Conservation (phyloP, 2,329 filamentous ascomycete species). For the Chaetomiaceae sp. region DNA sequence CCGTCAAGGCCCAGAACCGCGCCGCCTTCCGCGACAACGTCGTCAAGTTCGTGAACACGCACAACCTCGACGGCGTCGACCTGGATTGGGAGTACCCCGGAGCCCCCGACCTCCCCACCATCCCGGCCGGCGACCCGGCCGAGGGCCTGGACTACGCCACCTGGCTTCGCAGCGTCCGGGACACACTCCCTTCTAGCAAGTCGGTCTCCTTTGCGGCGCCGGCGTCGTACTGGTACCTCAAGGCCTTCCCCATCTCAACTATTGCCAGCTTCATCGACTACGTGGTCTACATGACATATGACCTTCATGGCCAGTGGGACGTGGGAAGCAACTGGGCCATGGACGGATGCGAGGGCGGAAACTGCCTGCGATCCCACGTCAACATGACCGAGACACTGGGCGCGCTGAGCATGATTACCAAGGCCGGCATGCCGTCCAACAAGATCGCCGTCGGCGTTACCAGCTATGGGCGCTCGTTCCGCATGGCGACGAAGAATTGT, state of each 20-base stretch:
- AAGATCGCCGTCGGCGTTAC: slow-evolving; percentile 21
- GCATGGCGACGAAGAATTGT: no score
- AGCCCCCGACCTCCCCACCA: slow-evolving; percentile 32
- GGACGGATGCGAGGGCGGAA: slow-evolving; percentile 27
- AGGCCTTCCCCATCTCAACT: slow-evolving; percentile 27
- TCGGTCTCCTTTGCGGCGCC: slow-evolving; percentile 25
- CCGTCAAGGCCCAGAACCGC: slow-evolving; percentile 9
- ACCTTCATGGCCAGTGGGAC: slow-evolving; percentile 34
- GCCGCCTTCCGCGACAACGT: slow-evolving; percentile 34
- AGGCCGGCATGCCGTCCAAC: slow-evolving; percentile 18
- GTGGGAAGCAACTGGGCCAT: slow-evolving; percentile 23
- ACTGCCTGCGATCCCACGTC: slow-evolving; percentile 21
- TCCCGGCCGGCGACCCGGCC: slow-evolving; percentile 26
- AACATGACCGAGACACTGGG: slow-evolving; percentile 12
- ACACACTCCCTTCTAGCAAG: slow-evolving; percentile 5
- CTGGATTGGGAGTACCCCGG: slow-evolving; percentile 40
- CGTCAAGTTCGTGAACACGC: slow-evolving; percentile 37
- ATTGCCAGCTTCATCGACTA: slow-evolving; percentile 30
- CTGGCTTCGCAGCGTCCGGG: slow-evolving; percentile 27
- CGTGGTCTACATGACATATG: slow-evolving; percentile 38
- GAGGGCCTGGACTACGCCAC: slow-evolving; percentile 33
- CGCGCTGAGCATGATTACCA: slow-evolving; percentile 23
- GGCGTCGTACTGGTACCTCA: slow-evolving; percentile 31
- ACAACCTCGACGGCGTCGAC: slow-evolving; percentile 39
- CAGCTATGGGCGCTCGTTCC: slow-evolving; percentile 23